Percentiles rank a stretch among this genome's conserved stretches.
Evolutionary conservation across 768 basidiomycete species (phyloP).

Genomic region (Termitomyces sp.): DNA sequence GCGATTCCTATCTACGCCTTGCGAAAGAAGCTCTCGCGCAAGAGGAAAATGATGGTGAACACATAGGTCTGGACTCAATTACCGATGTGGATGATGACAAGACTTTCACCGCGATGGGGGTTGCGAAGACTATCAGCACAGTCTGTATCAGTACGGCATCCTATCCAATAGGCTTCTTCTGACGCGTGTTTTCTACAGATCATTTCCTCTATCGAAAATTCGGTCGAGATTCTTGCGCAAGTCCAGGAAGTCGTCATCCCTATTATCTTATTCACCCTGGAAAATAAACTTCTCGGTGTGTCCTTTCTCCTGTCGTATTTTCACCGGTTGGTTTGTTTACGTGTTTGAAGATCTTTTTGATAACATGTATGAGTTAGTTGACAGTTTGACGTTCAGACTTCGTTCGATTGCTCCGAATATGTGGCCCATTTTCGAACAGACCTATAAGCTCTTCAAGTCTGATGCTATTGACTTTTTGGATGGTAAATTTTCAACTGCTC

Average conservation of each 20-base stretch:
- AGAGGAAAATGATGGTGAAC: constrained; percentile 44
- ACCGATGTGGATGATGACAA: constrained; percentile 74
- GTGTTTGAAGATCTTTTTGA: constrained; percentile 67
- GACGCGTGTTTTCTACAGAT: constrained; percentile 38
- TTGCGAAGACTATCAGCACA: constrained; percentile 80
- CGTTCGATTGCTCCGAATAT: constrained; percentile 70
- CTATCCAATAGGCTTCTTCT: background rate
- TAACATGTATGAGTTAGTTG: constrained; percentile 82
- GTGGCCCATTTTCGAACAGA: constrained; percentile 86
- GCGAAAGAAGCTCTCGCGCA: constrained; percentile 59
- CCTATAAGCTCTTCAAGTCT: constrained; percentile 76
- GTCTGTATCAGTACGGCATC: constrained; percentile 33
- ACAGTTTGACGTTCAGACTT: constrained; percentile 79
- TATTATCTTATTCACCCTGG: constrained; percentile 69
- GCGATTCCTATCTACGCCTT: constrained; percentile 78
- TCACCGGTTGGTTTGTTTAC: background rate
- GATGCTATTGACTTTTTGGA: constrained; percentile 86
- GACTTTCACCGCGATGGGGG: constrained; percentile 82
- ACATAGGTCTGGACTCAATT: constrained; percentile 51
- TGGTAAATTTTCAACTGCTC: constrained; percentile 37
- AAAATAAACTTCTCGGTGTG: constrained; percentile 72
- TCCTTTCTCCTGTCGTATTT: constrained; percentile 2
- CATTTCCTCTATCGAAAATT: constrained; percentile 66
- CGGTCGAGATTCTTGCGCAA: constrained; percentile 69
- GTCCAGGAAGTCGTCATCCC: constrained; percentile 82